Conservation (phyloP, 805 yeast species). For the Yarrowia yakushimensis region DNA sequence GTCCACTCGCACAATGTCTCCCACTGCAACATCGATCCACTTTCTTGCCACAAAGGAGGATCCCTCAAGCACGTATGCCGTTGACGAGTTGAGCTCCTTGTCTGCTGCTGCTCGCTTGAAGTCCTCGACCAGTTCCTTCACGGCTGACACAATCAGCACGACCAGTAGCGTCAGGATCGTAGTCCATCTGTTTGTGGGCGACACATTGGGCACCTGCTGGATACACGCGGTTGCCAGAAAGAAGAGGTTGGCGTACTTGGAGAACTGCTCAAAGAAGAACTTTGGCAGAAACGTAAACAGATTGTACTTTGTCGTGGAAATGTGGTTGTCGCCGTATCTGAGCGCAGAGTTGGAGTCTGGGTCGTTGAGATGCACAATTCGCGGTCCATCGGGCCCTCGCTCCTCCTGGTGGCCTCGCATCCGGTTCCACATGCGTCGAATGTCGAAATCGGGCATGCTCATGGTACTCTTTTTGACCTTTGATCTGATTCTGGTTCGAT, state of each 20-base stretch:
- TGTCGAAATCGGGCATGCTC: slow-evolving; percentile 37
- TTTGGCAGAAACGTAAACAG: slow-evolving; percentile 90
- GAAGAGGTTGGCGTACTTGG: slow-evolving; percentile 93
- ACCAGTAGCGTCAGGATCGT: slow-evolving; percentile 86
- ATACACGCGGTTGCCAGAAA: slow-evolving; percentile 87
- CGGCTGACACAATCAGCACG: slow-evolving; percentile 85
- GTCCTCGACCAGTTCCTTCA: slow-evolving; percentile 89
- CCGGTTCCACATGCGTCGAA: slow-evolving; percentile 36
- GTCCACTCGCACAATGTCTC: slow-evolving; percentile 80
- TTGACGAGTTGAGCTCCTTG: slow-evolving; percentile 79
- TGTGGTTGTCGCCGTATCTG: slow-evolving; percentile 73
- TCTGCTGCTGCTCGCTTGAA: slow-evolving; percentile 84
- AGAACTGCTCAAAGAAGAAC: slow-evolving; percentile 91
- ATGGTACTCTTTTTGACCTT: slow-evolving; percentile 26
- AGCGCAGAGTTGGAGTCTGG: slow-evolving; percentile 50
- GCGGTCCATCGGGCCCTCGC: slow-evolving; percentile 44
- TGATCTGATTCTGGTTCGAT: slow-evolving; percentile 26
- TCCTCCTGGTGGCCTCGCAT: slow-evolving; percentile 33
- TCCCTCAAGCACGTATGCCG: slow-evolving; percentile 55
- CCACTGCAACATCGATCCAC: slow-evolving; percentile 89
- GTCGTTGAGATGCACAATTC: slow-evolving; percentile 68
- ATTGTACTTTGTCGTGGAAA: slow-evolving; percentile 94
- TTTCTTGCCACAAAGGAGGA: slow-evolving; percentile 58
- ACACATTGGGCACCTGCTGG: slow-evolving; percentile 95
- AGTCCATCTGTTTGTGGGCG: slow-evolving; percentile 94